Evolutionary conservation across 2,329 filamentous ascomycete genomes (phyloP).

Genomic region (Penicillium frequentans): DNA sequence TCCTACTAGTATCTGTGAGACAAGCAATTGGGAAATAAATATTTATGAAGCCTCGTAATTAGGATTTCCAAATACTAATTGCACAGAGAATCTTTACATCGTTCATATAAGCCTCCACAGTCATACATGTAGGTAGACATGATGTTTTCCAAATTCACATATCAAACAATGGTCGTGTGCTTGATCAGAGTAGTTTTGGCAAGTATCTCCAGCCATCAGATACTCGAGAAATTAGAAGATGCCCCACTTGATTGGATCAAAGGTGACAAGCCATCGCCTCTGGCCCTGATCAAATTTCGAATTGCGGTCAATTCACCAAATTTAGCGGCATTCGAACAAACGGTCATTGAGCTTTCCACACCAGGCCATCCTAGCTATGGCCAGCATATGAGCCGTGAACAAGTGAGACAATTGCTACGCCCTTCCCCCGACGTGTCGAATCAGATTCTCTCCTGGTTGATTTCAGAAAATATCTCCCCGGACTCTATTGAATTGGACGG

Average conservation of each 20-base stretch:
- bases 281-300: slow-evolving; percentile 49
- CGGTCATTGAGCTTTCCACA: slow-evolving; percentile 61
- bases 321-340: slow-evolving; percentile 55
- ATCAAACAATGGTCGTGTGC: slow-evolving; percentile 13
- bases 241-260: slow-evolving; percentile 37
- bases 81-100: not conserved
- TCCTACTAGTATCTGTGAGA: not conserved
- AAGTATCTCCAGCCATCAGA: slow-evolving; percentile 10
- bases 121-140: not conserved
- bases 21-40: too few species aligned
- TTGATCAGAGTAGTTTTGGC: slow-evolving; percentile 2
- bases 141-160: not conserved
- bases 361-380: slow-evolving; percentile 62
- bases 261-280: slow-evolving; percentile 27
- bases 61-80: too few species aligned
- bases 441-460: slow-evolving; percentile 58
- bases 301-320: slow-evolving; percentile 53
- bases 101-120: not conserved
- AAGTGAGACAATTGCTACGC: slow-evolving; percentile 56
- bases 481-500: slow-evolving; percentile 51
- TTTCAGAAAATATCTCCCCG: slow-evolving; percentile 48
- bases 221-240: slow-evolving; percentile 30
- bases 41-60: too few species aligned
- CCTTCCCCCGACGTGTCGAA: slow-evolving; percentile 51
- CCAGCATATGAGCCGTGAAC: slow-evolving; percentile 60